Evolutionary conservation across 2,329 filamentous ascomycete species (phyloP), one percentile per base, ranked within the genome.

Genomic region (Leptographium radiaticola): DNA sequence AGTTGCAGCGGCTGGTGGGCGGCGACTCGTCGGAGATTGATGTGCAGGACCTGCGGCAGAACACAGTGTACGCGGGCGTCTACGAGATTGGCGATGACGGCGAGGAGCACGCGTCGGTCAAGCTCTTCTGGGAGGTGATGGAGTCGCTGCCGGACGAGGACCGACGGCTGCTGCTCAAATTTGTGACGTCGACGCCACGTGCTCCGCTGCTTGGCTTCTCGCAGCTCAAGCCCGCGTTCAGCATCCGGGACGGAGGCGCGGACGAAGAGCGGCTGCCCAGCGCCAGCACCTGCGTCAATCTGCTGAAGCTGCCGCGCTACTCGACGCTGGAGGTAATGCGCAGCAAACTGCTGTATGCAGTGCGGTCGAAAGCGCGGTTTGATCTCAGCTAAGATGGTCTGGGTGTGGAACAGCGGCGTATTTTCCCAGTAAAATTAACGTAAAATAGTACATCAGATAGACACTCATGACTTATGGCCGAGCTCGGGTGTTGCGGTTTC

Each of bases 281-380:
- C 65, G 89, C 93, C 18, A 96, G 90, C 65, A 98, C 93, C 0
- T 98, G 93, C 62, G 89, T 97, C 33, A 98, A 98, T 66, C 66
- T 98, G 61, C 71, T 98, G 49, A 98, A 98, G 73, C 70, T 98
- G 60, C 93, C 93, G 8, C 80, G 84, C 59, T 98, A 97, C 67
- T 77, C 68, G 49, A 81, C 75, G 38, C 80, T 83, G 58, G 68
- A 72, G 56, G 76, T 74, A 33, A 66, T 98, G 62, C 83, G 79
- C 64, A 79, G 84, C 63, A 97, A 95, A 71, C 66, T 98, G 56
- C 70, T 97, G 52, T 95, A 96, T 68, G 91, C 91, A 10, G 81
- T 96, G 20, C 87, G 87, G 61, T 86, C 88, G 0, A 89, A 89
- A 0, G 91, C 93, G 48, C 91, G 93, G 1, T 98, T 98, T 68